Base-by-base conservation (phyloP, 2,329 filamentous ascomycete species). In the Neonectria neomacrospora region DNA sequence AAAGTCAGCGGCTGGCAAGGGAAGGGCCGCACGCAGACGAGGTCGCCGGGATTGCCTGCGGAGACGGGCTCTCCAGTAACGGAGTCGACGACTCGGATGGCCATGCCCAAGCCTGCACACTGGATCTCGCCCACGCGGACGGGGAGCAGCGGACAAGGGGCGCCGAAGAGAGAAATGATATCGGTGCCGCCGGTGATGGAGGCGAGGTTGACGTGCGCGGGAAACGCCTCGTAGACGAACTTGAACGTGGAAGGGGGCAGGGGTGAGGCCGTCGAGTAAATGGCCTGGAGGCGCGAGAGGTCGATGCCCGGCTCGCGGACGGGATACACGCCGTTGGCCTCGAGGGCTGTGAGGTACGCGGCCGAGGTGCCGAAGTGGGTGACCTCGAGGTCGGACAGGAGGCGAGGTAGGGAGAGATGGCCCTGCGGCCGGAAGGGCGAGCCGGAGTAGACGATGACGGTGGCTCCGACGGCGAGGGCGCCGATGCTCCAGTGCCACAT, bases 401-500 rank as follows among this genome's bases (percentile, higher is more conserved):
- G 85, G 3, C 86, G 87, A 3, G 94, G 91, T 81, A 99, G 90
- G 10, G 93, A 94, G 61, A 96, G 85, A 73, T 95, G 87, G 54
- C 91, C 91, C 61, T 91, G 83, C 0, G 91, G 92, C 52, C 86
- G 85, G 82, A 98, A 98, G 0, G 96, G 96, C 0, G 93, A 97
- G 51, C 96, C 96, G 56, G 97, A 93, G 79, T 97, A 99, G 4
- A 98, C 85, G 20, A 98, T 85, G 12, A 98, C 82, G 0, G 93
- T 95, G 11, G 92, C 87, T 56, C 95, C 95, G 30, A 88, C 90
- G 10, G 94, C 92, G 4, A 98, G 88, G 6, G 90, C 93, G 1
- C 93, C 95, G 20, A 97, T 87, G 42, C 94, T 90, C 94, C 95
- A 98, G 77, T 98, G 95, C 94, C 94, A 97, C 95, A 98, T 98